Evolutionary conservation across 2,329 filamentous ascomycete genomes (phyloP).

Genomic region (Claviceps africana): DNA sequence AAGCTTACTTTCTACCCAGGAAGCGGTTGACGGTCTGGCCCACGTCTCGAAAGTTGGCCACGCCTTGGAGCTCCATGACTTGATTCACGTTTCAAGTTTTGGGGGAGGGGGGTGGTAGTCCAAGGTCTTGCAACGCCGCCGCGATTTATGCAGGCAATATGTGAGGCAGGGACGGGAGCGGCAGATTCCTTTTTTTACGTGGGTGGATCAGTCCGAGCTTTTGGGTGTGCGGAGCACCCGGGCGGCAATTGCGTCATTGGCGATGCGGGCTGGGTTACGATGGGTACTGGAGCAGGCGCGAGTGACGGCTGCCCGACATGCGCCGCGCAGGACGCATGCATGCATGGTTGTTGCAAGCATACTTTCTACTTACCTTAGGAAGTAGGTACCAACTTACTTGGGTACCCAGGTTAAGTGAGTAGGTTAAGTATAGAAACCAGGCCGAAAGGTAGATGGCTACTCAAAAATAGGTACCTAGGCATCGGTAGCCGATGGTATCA

Average conservation of each 20-base stretch:
- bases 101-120: neutral
- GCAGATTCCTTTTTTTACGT: neutral
- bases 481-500: too few relatives aligned
- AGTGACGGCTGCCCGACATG: too few relatives aligned
- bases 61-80: constrained; percentile 11
- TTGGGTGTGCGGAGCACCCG: neutral
- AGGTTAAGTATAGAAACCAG: too few relatives aligned
- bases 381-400: too few relatives aligned
- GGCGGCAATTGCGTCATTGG: neutral
- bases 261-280: too few relatives aligned
- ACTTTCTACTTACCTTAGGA: too few relatives aligned
- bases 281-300: too few relatives aligned
- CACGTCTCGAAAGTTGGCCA: constrained; percentile 69
- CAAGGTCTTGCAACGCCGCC: neutral
- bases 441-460: too few relatives aligned
- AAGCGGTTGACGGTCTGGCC: constrained; percentile 51
- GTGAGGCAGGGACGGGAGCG: neutral
- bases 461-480: too few relatives aligned
- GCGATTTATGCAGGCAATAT: neutral
- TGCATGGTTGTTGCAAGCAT: too few relatives aligned
- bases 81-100: constrained; percentile 4
- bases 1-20: constrained; percentile 35
- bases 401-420: neutral
- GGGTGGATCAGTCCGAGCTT: neutral
- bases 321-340: too few relatives aligned